Evolutionary conservation across 2,329 filamentous ascomycete species (phyloP), one percentile per base, ranked within the genome.

Genomic region (Ambrosiella cleistominuta): DNA sequence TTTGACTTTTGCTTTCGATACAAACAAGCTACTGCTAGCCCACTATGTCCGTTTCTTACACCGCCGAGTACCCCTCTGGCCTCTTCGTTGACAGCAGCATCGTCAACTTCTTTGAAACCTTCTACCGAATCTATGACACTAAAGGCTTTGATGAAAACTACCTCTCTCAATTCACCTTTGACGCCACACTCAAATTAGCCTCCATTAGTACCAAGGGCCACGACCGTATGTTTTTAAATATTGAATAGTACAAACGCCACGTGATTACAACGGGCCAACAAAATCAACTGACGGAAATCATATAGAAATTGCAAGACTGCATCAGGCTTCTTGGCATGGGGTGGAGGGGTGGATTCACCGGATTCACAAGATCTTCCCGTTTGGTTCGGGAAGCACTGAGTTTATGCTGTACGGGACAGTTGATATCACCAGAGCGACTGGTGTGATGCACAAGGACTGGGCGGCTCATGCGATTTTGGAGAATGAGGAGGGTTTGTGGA

Each of bases 401-500:
- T 64, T 68, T 19, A 69, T 70, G 67, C 63, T 70, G 7, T 65
- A 66, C 45, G 68, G 68, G 0, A 52, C 54, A 1, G 68, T 70
- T 15, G 62, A 63, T 7, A 63, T 68, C 38, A 64, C 61, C 2
- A 58, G 66, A 7, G 64, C 64, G 53, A 63, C 61, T 1, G 68
- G 68, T 6, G 15, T 50, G 9, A 58, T 9, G 8, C 49, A 60
- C n/a, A 59, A 61, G 2, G 75, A 79, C 9, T 82, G 78, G 78
- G 74, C 75, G 15, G 78, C 72, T 56, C 69, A 75, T 61, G 78
- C 75, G 3, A 54, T 58, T 15, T 27, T 58, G 13, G 70, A 76
- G 57, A 71, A 83, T 50, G 67, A 55, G 11, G 72, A 75, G 51
- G 78, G 75, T 3, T 72, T 71, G 62, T 75, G 80, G 65, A 78